These are phyloP conservation scores for Fusarium chlamydosporum DNA, from an alignment of 2,329 filamentous ascomycete genomes.

Conservation along the genomic window DNA sequence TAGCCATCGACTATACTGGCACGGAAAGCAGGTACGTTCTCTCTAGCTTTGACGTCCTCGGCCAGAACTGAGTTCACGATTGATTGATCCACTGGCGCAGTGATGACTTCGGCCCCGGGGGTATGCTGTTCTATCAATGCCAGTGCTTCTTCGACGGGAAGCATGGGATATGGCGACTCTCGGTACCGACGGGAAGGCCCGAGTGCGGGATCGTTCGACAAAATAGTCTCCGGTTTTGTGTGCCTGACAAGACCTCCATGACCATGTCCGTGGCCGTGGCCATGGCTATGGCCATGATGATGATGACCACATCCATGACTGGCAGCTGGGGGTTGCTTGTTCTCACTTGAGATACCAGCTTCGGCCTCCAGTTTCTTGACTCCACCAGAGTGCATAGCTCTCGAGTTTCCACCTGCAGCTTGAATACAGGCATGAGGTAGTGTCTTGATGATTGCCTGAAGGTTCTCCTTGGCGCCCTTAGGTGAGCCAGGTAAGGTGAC, in stretches of 20 bases:
- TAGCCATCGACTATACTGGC: conserved; percentile 99
- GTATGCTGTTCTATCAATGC: conserved; percentile 79
- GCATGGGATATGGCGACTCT: conserved; percentile 92
- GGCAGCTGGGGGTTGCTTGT: conserved; percentile 52
- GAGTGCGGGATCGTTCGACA: conserved; percentile 73
- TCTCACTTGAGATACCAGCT: conserved; percentile 71
- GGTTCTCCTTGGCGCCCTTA: conserved; percentile 94
- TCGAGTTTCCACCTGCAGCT: conserved; percentile 85
- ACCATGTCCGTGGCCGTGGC: conserved; percentile 65
- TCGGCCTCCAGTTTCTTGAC: conserved; percentile 87
- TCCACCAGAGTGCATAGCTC: conserved; percentile 83
- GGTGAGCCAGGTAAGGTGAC: conserved; percentile 94
- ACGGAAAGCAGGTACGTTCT: conserved; percentile 91
- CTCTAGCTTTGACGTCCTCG: conserved; percentile 82
- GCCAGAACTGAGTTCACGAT: conserved; percentile 86
- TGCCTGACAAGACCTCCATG: conserved; percentile 80
- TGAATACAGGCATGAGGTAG: conserved; percentile 95
- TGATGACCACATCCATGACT: conserved; percentile 66
- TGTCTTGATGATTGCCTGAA: conserved; percentile 89
- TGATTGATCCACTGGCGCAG: conserved; percentile 71
- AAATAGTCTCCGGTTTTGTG: conserved; percentile 71
- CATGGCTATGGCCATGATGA: conserved; percentile 65
- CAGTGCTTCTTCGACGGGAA: conserved; percentile 86
- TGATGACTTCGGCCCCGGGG: conserved; percentile 71
- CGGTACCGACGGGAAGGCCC: conserved; percentile 80